Percentiles rank a stretch among this genome's conserved stretches.
These are phyloP conservation scores for Sechiopsis laciniata DNA, from an alignment of 306 rosid species.

Conservation along the genomic window DNA sequence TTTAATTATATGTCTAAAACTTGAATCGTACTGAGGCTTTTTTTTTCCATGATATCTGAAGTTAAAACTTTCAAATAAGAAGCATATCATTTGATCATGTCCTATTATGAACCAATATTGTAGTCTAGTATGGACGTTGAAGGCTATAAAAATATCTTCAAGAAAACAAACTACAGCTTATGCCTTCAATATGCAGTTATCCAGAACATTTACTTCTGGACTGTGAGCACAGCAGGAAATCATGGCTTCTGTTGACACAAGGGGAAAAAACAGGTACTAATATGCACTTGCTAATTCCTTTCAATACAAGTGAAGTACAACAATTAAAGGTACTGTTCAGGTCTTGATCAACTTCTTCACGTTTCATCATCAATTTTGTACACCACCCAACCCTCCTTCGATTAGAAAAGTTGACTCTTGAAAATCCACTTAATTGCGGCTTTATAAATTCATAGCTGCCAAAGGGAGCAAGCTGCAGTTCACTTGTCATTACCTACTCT, in stretches of 20 bases:
- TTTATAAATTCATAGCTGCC: background rate
- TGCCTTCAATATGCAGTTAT: background rate
- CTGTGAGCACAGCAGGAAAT: background rate
- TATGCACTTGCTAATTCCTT: background rate
- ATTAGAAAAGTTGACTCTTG: background rate
- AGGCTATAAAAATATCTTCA: background rate
- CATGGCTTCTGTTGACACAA: background rate
- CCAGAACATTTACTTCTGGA: background rate
- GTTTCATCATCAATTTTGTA: background rate
- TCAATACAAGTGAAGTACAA: background rate
- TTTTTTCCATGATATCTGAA: background rate
- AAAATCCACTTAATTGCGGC: background rate
- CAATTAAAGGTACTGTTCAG: background rate
- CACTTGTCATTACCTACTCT: background rate
- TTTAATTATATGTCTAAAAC: constrained; percentile 2
- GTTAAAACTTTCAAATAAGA: background rate
- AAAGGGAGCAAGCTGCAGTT: background rate
- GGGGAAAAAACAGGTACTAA: background rate
- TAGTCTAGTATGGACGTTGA: background rate
- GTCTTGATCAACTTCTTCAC: background rate
- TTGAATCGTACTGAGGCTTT: background rate
- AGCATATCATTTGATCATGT: background rate
- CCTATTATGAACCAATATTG: background rate
- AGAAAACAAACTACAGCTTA: background rate
- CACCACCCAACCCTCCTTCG: background rate